Base-by-base conservation (phyloP, 1,284 basidiomycete species). In the Caloboletus firmus region DNA sequence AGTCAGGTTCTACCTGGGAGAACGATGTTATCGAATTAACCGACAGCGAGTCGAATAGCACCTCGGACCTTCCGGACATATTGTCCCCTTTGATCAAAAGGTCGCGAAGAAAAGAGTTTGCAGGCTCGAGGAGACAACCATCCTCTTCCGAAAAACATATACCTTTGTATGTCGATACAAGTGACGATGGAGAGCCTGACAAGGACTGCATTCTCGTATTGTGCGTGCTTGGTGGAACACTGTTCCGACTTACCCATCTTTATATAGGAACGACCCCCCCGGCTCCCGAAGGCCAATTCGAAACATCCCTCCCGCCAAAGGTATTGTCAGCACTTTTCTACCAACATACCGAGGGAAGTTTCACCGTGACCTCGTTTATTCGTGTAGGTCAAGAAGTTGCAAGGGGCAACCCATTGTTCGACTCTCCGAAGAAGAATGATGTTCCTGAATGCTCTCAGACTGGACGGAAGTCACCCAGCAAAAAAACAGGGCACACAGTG, bases 141-240 rank as follows among this genome's bases (percentile, higher is more conserved):
- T 45, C 31, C 42, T 35, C 30, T 41, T 51, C 45, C 9, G 26
- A 39, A 39, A 52, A 52, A n/a, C 52, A 56, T 8, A 42, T 68
- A 9, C 53, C 73, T 26, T 59, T 71, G 34, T 73, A 68, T 58
- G 55, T 22, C 5, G 71, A 73, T 28, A 55, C 56, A 11, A 69
- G 64, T 26, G 65, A 67, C 5, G 69, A 70, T 8, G 66, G 64
- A 24, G 59, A 78, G 49, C 75, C 69, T 15, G 68, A 72, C 26
- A 48, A 78, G 48, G 75, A 73, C 17, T 74, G 75, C 6, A 75
- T 81, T 39, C 71, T 84, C 22, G 63, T 74, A 17, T 63, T 81
- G 79, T 84, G 62, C 56, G 81, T 63, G 26, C 31, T 31, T 41
- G 37, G 40, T 17, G 20, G 45, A 35, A 32, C 20, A 36, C 49